Evolutionary conservation across 2,329 filamentous ascomycete genomes (phyloP), one percentile per base, ranked within the genome.

Genomic region (Hymenotorrendiella dingleyae): DNA sequence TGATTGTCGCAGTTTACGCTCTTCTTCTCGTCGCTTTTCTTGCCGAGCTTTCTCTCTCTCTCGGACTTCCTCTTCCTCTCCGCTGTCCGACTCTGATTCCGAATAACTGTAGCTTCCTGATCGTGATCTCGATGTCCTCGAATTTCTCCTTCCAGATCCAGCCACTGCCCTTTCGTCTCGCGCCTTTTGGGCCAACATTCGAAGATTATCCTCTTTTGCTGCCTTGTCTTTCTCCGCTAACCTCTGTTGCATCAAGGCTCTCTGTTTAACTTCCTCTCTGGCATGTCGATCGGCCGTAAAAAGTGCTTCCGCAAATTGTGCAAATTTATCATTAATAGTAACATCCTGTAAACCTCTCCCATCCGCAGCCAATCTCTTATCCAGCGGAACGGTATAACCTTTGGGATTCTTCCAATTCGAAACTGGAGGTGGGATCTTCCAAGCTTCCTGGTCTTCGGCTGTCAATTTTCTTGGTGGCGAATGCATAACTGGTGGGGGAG

Each of bases 321-420:
- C 91, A 61, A 98, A 97, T 62, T 96, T 97, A 71, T 98, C 93
- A 67, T 95, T 97, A 67, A 98, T 97, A 6, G 88, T 84, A 30
- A 95, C 81, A 62, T 98, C 93, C 64, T 96, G 89, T 49, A 98
- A 63, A 1, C 88, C 88, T 57, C 93, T 78, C 10, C 93, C 93
- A 63, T 97, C 91, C 7, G 93, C 91, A 14, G 93, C 93, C 54
- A 98, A 69, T 61, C 93, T 83, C 71, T 98, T 98, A 64, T 98
- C 93, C 39, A 98, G 66, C 0, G 93, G 88, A 1, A 98, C 87
- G 0, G 93, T 98, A 61, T 95, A 98, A 57, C 93, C 93, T 69
- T 97, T 97, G 1, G 91, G 87, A 64, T 98, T 98, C 76, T 98
- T 98, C 93, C 93, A 98, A 65, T 97, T 97, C 16, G 87, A 94